phyloP scores from a whole-genome alignment of 2,329 filamentous ascomycete species.

The Cryphonectria parasitica region DNA sequence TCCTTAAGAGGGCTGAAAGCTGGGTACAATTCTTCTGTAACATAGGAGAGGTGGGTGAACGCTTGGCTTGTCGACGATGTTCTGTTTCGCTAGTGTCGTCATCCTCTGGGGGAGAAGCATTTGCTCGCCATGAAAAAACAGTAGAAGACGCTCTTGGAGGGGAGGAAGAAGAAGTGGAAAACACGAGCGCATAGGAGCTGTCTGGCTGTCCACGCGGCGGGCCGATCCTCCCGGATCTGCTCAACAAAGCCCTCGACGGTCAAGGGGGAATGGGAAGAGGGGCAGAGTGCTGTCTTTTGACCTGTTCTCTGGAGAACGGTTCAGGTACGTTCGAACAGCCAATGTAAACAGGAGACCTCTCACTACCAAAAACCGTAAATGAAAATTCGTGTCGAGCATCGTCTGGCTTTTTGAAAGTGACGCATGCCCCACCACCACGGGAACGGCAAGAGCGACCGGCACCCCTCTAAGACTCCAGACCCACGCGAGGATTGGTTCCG shows the following conservation, averaged over 20 bases:
- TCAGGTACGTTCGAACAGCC: background rate
- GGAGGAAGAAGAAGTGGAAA: background rate
- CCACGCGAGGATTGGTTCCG: background rate
- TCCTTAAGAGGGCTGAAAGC: background rate
- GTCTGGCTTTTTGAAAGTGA: conserved; percentile 6
- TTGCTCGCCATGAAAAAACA: background rate
- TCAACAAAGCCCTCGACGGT: background rate
- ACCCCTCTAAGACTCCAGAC: background rate
- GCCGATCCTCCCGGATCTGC: conserved; percentile 1
- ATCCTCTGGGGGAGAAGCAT: background rate
- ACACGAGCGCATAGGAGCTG: background rate
- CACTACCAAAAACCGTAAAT: background rate
- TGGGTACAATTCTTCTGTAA: background rate
- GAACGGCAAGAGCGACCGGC: conserved; percentile 8
- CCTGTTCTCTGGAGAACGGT: background rate
- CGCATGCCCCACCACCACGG: conserved; percentile 12
- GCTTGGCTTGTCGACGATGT: background rate
- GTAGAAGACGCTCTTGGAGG: background rate
- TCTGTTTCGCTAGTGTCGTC: background rate
- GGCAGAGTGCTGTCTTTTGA: background rate
- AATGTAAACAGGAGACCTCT: background rate
- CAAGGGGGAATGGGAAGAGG: background rate
- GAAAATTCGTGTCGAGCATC: conserved; percentile 8
- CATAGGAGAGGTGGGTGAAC: background rate
- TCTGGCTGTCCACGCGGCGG: background rate